These are phyloP conservation scores for Globisporangium abappressorium DNA, from an alignment of 352 stramenopile species.

Conservation along the genomic window DNA sequence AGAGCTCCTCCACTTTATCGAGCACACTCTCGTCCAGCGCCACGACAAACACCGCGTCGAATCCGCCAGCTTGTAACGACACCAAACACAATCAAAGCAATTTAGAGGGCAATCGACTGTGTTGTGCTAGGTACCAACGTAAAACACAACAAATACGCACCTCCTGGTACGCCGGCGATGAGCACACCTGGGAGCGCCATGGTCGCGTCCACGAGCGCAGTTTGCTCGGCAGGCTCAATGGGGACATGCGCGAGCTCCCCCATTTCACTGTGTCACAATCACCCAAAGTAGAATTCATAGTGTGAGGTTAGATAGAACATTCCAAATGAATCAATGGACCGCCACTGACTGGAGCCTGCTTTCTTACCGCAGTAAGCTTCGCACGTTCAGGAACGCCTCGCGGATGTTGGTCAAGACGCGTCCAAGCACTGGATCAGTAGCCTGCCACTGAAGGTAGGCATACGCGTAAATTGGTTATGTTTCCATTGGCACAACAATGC, in stretches of 20 bases:
- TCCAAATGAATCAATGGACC: background rate
- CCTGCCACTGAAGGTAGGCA: constrained; percentile 38
- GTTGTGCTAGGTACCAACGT: too few species aligned
- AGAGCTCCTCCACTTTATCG: constrained; percentile 67
- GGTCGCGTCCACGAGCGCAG: constrained; percentile 91
- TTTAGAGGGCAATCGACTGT: too few species aligned
- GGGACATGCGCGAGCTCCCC: constrained; percentile 85
- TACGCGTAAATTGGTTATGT: too few species aligned
- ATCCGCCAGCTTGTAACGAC: constrained; percentile 71
- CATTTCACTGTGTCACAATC: constrained; percentile 64
- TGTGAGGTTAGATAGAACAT: background rate
- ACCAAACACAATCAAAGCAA: too few species aligned
- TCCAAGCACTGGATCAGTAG: constrained; percentile 32
- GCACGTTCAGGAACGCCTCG: constrained; percentile 73
- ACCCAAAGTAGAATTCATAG: background rate
- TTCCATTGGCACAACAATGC: background rate
- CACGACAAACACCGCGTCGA: constrained; percentile 95
- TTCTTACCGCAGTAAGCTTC: constrained; percentile 72
- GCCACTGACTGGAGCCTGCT: background rate
- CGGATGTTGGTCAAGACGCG: constrained; percentile 51
- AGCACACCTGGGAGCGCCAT: constrained; percentile 92
- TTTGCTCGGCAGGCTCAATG: constrained; percentile 93
- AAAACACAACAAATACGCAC: constrained; percentile 19
- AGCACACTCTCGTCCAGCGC: constrained; percentile 62
- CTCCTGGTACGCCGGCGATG: constrained; percentile 91